These are phyloP conservation scores for Aspergillus affinis DNA, from an alignment of 495 filamentous ascomycete species.

Conservation along the genomic window DNA sequence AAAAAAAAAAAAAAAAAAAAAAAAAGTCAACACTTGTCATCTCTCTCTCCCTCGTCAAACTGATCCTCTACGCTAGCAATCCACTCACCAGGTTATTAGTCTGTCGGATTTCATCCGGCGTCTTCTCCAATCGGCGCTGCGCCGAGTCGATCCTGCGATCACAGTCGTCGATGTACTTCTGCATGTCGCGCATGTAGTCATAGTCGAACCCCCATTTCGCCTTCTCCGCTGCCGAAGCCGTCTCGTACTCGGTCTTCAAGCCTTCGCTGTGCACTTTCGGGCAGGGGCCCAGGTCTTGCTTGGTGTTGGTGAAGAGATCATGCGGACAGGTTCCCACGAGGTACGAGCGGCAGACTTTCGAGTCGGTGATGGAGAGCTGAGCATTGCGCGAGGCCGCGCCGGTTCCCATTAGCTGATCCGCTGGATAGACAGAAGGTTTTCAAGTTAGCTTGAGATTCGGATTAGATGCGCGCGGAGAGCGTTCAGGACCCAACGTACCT, in stretches of 20 bases:
- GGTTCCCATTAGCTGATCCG: conserved; percentile 81
- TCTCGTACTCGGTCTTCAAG: conserved; percentile 84
- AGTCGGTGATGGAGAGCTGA: conserved; percentile 84
- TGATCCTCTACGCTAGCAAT: not conserved
- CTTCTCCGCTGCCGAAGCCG: conserved; percentile 63
- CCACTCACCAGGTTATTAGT: conserved; percentile 75
- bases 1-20: too few relatives aligned
- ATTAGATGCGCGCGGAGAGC: not conserved
- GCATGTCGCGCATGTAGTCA: conserved; percentile 94
- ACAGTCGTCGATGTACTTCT: conserved; percentile 94
- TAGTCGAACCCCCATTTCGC: conserved; percentile 85
- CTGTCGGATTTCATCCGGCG: conserved; percentile 94
- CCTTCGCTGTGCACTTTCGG: conserved; percentile 87
- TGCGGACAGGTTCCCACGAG: conserved; percentile 93
- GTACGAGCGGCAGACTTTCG: conserved; percentile 93
- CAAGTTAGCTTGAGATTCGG: conserved; percentile 31
- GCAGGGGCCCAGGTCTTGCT: conserved; percentile 92
- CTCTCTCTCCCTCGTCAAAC: too few relatives aligned
- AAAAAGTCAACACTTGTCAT: too few relatives aligned
- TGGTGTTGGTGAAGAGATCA: conserved; percentile 99
- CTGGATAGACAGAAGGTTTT: conserved; percentile 22
- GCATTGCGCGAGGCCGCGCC: conserved; percentile 68
- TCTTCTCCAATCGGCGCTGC: conserved; percentile 92
- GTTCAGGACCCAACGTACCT: conserved; percentile 35
- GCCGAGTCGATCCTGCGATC: conserved; percentile 89